Percentiles rank a stretch among this genome's conserved stretches.
Evolutionary conservation across 2,329 filamentous ascomycete species (phyloP).

Genomic region (Zalaria sp.): DNA sequence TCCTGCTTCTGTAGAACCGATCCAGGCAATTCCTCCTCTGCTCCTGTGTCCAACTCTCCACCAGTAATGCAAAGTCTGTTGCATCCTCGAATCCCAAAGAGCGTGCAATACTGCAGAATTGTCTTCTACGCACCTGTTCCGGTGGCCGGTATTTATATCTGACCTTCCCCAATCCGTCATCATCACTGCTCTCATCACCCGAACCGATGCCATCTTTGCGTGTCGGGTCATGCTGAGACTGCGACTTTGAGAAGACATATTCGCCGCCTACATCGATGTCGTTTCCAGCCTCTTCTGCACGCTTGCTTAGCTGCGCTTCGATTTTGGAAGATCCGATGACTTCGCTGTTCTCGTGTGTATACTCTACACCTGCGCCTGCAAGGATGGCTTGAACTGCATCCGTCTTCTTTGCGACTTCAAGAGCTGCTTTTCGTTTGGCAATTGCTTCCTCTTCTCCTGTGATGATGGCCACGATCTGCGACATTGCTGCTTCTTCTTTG

Average conservation of each 20-base stretch:
- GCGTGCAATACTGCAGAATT: conserved; percentile 84
- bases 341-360: conserved; percentile 92
- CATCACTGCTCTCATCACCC: not conserved
- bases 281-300: conserved; percentile 50
- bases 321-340: conserved; percentile 85
- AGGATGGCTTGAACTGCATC: conserved; percentile 85
- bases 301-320: conserved; percentile 70
- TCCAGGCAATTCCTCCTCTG: conserved; percentile 67
- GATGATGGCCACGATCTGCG: conserved; percentile 54
- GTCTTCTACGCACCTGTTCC: conserved; percentile 56
- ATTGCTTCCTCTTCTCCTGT: conserved; percentile 22
- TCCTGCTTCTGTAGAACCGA: conserved; percentile 59
- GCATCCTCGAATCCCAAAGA: conserved; percentile 58
- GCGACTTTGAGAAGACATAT: conserved; percentile 38
- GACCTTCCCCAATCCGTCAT: conserved; percentile 19
- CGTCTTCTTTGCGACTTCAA: conserved; percentile 29
- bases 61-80: conserved; percentile 75
- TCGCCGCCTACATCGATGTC: conserved; percentile 37
- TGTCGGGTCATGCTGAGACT: conserved; percentile 1
- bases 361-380: conserved; percentile 74
- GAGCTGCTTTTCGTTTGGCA: conserved; percentile 6
- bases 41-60: conserved; percentile 82
- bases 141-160: conserved; percentile 59
- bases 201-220: not conserved
- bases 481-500: conserved; percentile 50